These are phyloP conservation scores for Macadamia tetraphylla DNA, from an alignment of 164 flowering plant genomes.

Conservation along the genomic window DNA sequence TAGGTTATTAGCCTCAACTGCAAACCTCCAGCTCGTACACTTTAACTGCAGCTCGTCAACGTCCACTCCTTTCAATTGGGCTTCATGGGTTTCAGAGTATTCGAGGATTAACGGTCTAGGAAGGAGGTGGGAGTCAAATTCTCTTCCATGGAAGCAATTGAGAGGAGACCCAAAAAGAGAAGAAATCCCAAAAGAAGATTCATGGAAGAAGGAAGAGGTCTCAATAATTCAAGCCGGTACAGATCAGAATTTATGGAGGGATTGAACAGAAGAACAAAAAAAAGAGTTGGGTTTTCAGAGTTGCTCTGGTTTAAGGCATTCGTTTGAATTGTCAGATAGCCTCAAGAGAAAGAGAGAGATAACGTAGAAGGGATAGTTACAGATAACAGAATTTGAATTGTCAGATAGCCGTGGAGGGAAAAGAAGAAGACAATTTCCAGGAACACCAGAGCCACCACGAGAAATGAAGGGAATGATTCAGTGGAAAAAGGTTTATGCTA, in stretches of 20 bases:
- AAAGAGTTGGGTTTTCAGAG: background rate
- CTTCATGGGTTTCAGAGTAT: slow-evolving; percentile 24
- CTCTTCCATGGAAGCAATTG: slow-evolving; percentile 18
- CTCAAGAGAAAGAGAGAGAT: too few species aligned
- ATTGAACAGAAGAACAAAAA: background rate
- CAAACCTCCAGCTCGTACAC: slow-evolving; percentile 83
- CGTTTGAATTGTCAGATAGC: too few species aligned
- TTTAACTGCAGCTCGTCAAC: slow-evolving; percentile 32
- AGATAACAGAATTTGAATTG: too few species aligned
- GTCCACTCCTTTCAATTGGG: slow-evolving; percentile 9
- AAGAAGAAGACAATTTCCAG: too few species aligned
- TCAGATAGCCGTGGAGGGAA: too few species aligned
- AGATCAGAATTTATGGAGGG: background rate
- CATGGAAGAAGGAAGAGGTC: slow-evolving; percentile 13
- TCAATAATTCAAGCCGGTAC: background rate
- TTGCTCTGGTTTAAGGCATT: too few species aligned
- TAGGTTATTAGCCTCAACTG: slow-evolving; percentile 75
- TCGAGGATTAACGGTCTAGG: slow-evolving; percentile 63
- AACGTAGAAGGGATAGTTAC: too few species aligned
- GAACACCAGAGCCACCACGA: too few species aligned
- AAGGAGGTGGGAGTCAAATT: slow-evolving; percentile 25
- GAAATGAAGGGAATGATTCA: too few species aligned
- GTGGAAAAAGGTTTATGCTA: too few species aligned
- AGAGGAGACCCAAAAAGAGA: slow-evolving; percentile 17
- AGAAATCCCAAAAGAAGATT: slow-evolving; percentile 6